Evolutionary conservation across 2,329 filamentous ascomycete genomes (phyloP).

Genomic region (Parastagonospora avenae): DNA sequence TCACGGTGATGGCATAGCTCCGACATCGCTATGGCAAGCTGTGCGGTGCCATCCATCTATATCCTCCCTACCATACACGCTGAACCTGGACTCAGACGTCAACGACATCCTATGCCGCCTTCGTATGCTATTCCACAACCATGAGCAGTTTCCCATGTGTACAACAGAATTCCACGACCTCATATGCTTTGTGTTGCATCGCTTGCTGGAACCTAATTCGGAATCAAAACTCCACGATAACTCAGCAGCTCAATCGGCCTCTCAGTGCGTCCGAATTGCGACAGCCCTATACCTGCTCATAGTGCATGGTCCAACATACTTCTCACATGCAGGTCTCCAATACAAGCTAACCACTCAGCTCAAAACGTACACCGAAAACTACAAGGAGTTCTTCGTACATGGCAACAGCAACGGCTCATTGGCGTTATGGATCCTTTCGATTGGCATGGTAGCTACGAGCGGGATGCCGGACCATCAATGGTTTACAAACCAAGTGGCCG

Average conservation of each 20-base stretch:
- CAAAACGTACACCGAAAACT: constrained; percentile 10
- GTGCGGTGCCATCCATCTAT: constrained; percentile 1
- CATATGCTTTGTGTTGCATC: constrained; percentile 60
- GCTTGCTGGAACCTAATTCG: constrained; percentile 43
- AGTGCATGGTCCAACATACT: constrained; percentile 62
- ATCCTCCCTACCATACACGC: constrained; percentile 13
- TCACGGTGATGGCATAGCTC: constrained; percentile 55
- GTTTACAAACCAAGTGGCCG: constrained; percentile 12
- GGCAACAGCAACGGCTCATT: constrained; percentile 4
- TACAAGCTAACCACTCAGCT: constrained; percentile 16
- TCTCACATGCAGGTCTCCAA: constrained; percentile 51
- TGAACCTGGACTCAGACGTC: constrained; percentile 45
- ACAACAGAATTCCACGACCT: constrained; percentile 60
- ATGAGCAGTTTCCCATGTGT: constrained; percentile 35
- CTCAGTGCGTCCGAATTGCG: constrained; percentile 51
- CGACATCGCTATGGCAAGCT: constrained; percentile 56
- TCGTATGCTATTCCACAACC: constrained; percentile 49
- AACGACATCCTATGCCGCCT: constrained; percentile 52
- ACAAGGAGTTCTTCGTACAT: too few species aligned
- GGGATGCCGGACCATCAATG: constrained; percentile 14
- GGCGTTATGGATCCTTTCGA: constrained; percentile 18
- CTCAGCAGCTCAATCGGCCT: neutral
- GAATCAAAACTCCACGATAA: neutral
- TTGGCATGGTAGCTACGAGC: constrained; percentile 19
- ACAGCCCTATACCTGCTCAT: constrained; percentile 59